Base-by-base conservation (phyloP, 176 grass and related monocot genomes). In the Cymbopogon citratus region DNA sequence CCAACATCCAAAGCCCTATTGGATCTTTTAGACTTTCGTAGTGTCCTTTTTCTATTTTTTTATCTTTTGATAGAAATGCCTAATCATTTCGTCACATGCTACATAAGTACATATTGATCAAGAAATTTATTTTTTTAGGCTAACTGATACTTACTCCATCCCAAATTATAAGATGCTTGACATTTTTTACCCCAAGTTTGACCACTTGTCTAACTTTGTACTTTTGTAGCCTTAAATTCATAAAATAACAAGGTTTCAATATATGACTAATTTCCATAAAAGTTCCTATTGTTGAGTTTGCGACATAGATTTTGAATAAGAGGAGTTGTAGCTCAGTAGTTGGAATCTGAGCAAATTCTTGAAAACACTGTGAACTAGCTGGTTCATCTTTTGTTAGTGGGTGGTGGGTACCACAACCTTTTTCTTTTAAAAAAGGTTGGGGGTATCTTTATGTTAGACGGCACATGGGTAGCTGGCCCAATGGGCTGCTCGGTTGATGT, bases 301-400 rank as follows among this genome's bases (percentile, higher is more conserved):
- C 63, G 65, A 38, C 45, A 76, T 63, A 15, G 31, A 77, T 87
- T 72, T 1, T 64, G 12, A 23, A 56, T 38, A 27, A n/a, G 14
- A 69, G 39, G 63, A 81, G 36, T 41, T 80, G 59, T 9, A 74
- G 12, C 34, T 54, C 62, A 52, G 59, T 43, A 77, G 85, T 36
- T 60, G 62, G 38, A 75, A 66, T 45, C 36, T 3, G 1, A 80
- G 21, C 34, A 65, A 77, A 57, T 63, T 80, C 38, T 9, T 0
- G 2, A 48, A 43, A 77, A 70, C 14, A 28, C 28, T 63, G 38
- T 13, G 66, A 49, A 70, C 43, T 59, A 73, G 28, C 5, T 71
- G 25, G 14, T 76, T 83, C 19, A 38, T 87, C 25, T 61, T 71
- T 77, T 31, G 19, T 45, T 21, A 18, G 40, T 76, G 52, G 19